phyloP scores from a whole-genome alignment of 2,329 filamentous ascomycete species.

The Acrodontium crateriforme region DNA sequence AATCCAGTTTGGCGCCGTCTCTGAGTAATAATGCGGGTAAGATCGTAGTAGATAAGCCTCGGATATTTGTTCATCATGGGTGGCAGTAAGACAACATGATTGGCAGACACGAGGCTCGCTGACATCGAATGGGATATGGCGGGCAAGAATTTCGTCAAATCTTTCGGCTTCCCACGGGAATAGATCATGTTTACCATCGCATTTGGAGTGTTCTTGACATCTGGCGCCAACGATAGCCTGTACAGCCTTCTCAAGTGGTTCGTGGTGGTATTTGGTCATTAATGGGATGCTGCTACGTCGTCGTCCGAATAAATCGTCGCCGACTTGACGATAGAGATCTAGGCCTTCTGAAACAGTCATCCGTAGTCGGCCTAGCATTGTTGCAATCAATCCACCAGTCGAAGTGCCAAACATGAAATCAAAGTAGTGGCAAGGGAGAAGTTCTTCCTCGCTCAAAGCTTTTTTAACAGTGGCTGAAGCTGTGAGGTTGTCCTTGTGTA shows the following conservation, averaged over 20 bases:
- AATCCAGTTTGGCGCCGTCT: slow-evolving; percentile 29
- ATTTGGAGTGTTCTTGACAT: slow-evolving; percentile 29
- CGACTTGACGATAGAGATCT: slow-evolving; percentile 33
- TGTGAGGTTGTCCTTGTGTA: slow-evolving; percentile 10
- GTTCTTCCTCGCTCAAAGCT: slow-evolving; percentile 27
- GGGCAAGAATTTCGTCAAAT: slow-evolving; percentile 8
- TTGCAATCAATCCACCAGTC: slow-evolving; percentile 38
- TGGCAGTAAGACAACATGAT: slow-evolving; percentile 35
- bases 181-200: slow-evolving; percentile 29
- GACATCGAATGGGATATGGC: slow-evolving; percentile 15
- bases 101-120: slow-evolving; percentile 22
- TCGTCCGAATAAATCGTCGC: slow-evolving; percentile 34
- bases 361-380: slow-evolving; percentile 35
- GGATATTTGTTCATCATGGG: slow-evolving; percentile 32
- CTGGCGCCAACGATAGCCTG: slow-evolving; percentile 30
- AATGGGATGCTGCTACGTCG: slow-evolving; percentile 30
- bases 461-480: slow-evolving; percentile 9
- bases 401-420: slow-evolving; percentile 41
- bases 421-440: slow-evolving; percentile 39
- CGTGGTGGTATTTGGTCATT: slow-evolving; percentile 36
- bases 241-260: slow-evolving; percentile 35
- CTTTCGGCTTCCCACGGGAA: slow-evolving; percentile 27
- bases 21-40: slow-evolving; percentile 33
- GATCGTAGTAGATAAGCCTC: slow-evolving; percentile 36
- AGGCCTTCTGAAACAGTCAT: slow-evolving; percentile 36